Percentiles rank a stretch among this genome's conserved stretches.
phyloP scores from a whole-genome alignment of 495 filamentous ascomycete genomes.

The Penicillium silybi region DNA sequence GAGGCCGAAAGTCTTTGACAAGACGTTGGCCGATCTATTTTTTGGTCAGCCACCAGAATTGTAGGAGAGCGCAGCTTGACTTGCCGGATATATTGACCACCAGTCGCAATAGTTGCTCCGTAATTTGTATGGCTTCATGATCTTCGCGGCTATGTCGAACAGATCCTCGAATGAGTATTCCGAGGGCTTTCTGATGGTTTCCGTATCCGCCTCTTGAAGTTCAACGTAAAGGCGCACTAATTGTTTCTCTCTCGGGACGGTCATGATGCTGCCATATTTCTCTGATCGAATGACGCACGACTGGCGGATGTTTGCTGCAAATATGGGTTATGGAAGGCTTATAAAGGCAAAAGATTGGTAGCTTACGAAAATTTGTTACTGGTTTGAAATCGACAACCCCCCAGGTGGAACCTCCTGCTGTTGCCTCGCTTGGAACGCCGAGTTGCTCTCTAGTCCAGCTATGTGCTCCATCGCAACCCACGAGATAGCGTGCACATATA shows the following conservation, averaged over 20 bases:
- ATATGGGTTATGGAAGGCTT: background rate
- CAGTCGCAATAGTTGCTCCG: constrained; percentile 22
- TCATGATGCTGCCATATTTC: constrained; percentile 15
- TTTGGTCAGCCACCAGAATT: too few species aligned
- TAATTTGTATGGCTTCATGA: constrained; percentile 21
- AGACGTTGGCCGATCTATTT: constrained; percentile 11
- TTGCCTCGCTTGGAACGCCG: constrained; percentile 4
- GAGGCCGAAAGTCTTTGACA: constrained; percentile 2
- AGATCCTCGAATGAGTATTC: constrained; percentile 1
- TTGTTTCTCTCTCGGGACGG: constrained; percentile 13
- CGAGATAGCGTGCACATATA: constrained; percentile 24
- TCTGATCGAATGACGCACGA: constrained; percentile 13
- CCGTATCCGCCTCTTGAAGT: constrained; percentile 1
- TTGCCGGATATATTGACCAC: constrained; percentile 22
- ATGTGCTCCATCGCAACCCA: constrained; percentile 25
- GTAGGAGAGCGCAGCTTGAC: too few species aligned
- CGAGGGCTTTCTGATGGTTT: background rate
- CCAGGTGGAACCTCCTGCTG: constrained; percentile 11
- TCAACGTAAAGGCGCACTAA: constrained; percentile 18
- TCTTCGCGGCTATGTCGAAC: constrained; percentile 9
- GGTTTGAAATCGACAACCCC: constrained; percentile 25
- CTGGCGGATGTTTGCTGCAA: constrained; percentile 10
- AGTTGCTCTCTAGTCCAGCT: constrained; percentile 22
- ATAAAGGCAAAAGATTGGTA: too few species aligned
- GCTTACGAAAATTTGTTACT: constrained; percentile 20